A percentile compares a stretch with the other conserved stretches of the same genome.
These are phyloP conservation scores for Mortierella polycephala DNA, from an alignment of 371 early-diverging fungal genomes.

Conservation along the genomic window DNA sequence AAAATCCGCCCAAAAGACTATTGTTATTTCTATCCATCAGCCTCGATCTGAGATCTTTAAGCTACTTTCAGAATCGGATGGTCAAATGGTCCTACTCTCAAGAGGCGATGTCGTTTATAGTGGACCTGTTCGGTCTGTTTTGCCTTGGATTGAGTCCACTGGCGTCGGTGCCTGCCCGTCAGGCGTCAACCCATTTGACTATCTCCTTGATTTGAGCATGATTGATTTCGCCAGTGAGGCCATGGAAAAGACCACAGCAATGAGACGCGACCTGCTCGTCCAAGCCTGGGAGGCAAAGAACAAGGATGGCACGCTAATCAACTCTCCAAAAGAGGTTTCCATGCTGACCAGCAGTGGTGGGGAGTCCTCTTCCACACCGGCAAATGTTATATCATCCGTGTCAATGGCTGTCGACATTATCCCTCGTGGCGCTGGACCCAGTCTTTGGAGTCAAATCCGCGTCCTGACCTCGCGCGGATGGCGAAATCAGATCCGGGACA, in stretches of 20 bases:
- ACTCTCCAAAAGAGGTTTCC: conserved; percentile 5
- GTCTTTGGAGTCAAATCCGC: conserved; percentile 29
- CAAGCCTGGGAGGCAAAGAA: conserved; percentile 32
- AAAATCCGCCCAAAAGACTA: conserved; percentile 45
- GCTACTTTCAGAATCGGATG: conserved; percentile 42
- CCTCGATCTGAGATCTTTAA: conserved; percentile 53
- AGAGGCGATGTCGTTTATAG: conserved; percentile 51
- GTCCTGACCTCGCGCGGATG: conserved; percentile 43
- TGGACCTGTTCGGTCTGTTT: conserved; percentile 37
- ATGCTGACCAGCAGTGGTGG: conserved; percentile 29
- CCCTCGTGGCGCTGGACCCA: conserved; percentile 32
- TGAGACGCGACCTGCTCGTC: conserved; percentile 31
- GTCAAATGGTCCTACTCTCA: conserved; percentile 51
- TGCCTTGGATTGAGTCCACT: conserved; percentile 39
- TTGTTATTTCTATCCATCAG: conserved; percentile 52
- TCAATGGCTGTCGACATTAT: conserved; percentile 32
- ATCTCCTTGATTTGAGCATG: conserved; percentile 45
- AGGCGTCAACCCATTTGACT: conserved; percentile 49
- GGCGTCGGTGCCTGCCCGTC: conserved; percentile 33
- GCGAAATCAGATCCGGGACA: conserved; percentile 42
- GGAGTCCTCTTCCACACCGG: conserved; percentile 14
- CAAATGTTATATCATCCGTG: conserved; percentile 4
- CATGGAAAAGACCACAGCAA: conserved; percentile 29
- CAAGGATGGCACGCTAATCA: background rate
- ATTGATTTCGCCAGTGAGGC: conserved; percentile 49